Evolutionary conservation across 2,329 filamentous ascomycete species (phyloP).

Genomic region (Penicillium sp.): DNA sequence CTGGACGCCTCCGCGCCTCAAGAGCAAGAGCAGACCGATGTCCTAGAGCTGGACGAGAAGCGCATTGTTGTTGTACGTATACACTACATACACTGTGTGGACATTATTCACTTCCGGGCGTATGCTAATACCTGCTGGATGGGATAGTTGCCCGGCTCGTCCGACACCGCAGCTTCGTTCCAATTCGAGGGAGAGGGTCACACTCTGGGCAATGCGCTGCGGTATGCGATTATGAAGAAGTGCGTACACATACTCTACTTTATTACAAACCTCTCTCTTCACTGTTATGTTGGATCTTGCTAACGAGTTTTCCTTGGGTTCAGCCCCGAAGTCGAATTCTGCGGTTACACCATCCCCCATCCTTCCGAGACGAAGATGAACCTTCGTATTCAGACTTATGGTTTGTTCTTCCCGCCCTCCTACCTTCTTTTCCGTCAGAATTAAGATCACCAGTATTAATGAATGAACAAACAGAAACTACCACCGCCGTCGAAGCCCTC

Average conservation of each 20-base stretch:
- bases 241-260: too few species aligned
- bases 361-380: slow-evolving; percentile 96
- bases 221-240: slow-evolving; percentile 99
- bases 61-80: slow-evolving; percentile 54
- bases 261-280: too few species aligned
- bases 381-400: slow-evolving; percentile 90
- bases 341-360: slow-evolving; percentile 94
- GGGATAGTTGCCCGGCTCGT: slow-evolving; percentile 72
- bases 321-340: slow-evolving; percentile 96
- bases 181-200: slow-evolving; percentile 91
- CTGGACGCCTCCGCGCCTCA: too few species aligned
- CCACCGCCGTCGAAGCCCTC: slow-evolving; percentile 71
- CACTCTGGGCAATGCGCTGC: slow-evolving; percentile 84
- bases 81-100: too few species aligned
- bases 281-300: slow-evolving; percentile 10
- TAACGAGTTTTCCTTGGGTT: too few species aligned
- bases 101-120: too few species aligned
- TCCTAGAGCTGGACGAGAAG: slow-evolving; percentile 36
- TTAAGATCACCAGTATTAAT: too few species aligned
- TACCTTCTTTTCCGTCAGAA: background rate
- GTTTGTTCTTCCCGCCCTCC: slow-evolving; percentile 57
- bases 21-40: slow-evolving; percentile 9
- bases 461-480: too few species aligned
- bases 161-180: slow-evolving; percentile 81
- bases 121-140: too few species aligned